phyloP scores from a whole-genome alignment of 306 rosid genomes.

The Cicer arietinum region DNA sequence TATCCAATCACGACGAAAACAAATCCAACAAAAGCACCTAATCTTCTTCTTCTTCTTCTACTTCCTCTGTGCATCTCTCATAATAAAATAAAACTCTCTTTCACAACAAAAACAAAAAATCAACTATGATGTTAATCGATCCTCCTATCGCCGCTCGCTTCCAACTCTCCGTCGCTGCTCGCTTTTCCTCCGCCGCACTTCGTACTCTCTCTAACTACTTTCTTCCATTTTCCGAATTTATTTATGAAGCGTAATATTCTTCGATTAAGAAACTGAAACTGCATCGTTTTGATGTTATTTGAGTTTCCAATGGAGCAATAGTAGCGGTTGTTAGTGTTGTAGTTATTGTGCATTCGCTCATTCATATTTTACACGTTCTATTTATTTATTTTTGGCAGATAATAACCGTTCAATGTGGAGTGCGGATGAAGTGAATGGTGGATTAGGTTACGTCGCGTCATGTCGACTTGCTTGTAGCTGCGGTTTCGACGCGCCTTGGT shows the following conservation, averaged over 20 bases:
- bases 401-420: constrained; percentile 76
- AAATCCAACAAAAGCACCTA: constrained; percentile 48
- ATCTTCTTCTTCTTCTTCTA: constrained; percentile 53
- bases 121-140: constrained; percentile 61
- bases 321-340: background rate
- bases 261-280: background rate
- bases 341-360: background rate
- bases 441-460: constrained; percentile 55
- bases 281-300: background rate
- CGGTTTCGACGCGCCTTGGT: constrained; percentile 65
- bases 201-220: constrained; percentile 45
- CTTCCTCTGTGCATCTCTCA: constrained; percentile 39
- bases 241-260: background rate
- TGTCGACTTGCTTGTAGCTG: constrained; percentile 61
- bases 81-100: background rate
- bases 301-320: background rate
- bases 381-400: constrained; percentile 45
- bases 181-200: constrained; percentile 51
- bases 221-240: background rate
- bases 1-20: background rate
- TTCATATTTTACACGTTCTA: background rate
- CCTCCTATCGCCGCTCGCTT: constrained; percentile 75
- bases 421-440: constrained; percentile 63
- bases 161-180: constrained; percentile 57
- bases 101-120: background rate